Conservation (phyloP, 129 eudicot species). For the Glebionis coronaria region DNA sequence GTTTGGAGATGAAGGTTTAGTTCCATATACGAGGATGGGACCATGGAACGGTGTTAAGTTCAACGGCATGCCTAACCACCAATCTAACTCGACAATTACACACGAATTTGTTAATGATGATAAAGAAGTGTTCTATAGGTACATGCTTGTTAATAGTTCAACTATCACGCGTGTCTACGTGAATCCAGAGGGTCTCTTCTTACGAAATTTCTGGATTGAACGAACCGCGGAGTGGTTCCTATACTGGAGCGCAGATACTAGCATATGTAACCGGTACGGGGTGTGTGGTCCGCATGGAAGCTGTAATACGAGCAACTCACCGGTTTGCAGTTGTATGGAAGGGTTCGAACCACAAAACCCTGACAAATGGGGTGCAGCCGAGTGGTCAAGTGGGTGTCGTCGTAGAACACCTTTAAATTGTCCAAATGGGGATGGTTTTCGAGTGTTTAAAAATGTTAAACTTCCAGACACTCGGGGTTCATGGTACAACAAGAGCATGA, state of each 20-base stretch:
- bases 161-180: slow-evolving; percentile 14
- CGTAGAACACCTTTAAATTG: slow-evolving; percentile 21
- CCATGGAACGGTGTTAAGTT: slow-evolving; percentile 41
- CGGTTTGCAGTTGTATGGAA: slow-evolving; percentile 24
- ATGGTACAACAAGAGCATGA: slow-evolving; percentile 22
- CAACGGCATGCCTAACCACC: slow-evolving; percentile 3
- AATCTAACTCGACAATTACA: not conserved
- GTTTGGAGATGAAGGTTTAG: not conserved
- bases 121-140: slow-evolving; percentile 15
- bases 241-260: not conserved
- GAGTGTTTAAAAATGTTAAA: slow-evolving; percentile 17
- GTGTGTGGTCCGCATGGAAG: slow-evolving; percentile 19
- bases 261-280: slow-evolving; percentile 20
- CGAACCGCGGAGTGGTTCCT: slow-evolving; percentile 17
- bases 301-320: slow-evolving; percentile 14
- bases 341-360: slow-evolving; percentile 14
- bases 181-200: slow-evolving; percentile 3
- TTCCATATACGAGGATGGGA: slow-evolving; percentile 13
- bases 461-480: slow-evolving; percentile 28
- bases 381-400: slow-evolving; percentile 30
- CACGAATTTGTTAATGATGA: not conserved
- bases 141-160: not conserved
- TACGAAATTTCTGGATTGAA: not conserved
- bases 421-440: slow-evolving; percentile 23
- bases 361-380: slow-evolving; percentile 13